These are phyloP conservation scores for Aureobasidium sp. DNA, from an alignment of 2,329 filamentous ascomycete species.

Conservation along the genomic window DNA sequence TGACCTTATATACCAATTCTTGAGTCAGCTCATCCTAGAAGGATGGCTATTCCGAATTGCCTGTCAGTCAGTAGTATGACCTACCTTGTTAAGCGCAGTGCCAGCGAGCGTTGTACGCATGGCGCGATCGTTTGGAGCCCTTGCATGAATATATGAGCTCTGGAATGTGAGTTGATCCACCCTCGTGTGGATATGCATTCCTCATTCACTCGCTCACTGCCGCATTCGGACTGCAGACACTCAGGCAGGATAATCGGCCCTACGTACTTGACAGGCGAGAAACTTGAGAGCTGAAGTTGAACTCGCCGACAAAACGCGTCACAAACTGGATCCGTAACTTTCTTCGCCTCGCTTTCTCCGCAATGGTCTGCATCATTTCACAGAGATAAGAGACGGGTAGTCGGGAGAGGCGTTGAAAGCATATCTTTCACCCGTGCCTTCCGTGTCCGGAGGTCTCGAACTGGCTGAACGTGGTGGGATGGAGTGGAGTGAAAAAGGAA, in stretches of 20 bases:
- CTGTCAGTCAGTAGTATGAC: neutral
- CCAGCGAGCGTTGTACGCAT: neutral
- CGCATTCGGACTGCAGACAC: neutral
- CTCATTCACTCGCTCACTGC: neutral
- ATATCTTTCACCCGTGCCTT: neutral
- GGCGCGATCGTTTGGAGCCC: neutral
- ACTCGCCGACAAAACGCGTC: neutral
- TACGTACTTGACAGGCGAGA: neutral
- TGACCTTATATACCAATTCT: too few relatives aligned
- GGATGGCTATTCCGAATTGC: neutral
- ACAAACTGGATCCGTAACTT: constrained; percentile 4
- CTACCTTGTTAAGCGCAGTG: too few relatives aligned
- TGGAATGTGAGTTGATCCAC: neutral
- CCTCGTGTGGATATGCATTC: neutral
- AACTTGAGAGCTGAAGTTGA: neutral
- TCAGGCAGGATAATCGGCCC: neutral
- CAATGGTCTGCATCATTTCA: neutral
- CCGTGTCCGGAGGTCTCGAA: constrained; percentile 1
- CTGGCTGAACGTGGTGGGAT: neutral
- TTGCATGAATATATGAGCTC: neutral
- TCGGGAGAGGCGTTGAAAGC: neutral
- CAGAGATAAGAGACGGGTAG: constrained; percentile 1
- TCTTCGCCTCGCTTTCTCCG: neutral
- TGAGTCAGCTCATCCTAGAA: neutral
- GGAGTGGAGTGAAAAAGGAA: neutral